These are phyloP conservation scores for Solanum megistacrolobum DNA, from an alignment of 257 asterid genomes.

Conservation along the genomic window DNA sequence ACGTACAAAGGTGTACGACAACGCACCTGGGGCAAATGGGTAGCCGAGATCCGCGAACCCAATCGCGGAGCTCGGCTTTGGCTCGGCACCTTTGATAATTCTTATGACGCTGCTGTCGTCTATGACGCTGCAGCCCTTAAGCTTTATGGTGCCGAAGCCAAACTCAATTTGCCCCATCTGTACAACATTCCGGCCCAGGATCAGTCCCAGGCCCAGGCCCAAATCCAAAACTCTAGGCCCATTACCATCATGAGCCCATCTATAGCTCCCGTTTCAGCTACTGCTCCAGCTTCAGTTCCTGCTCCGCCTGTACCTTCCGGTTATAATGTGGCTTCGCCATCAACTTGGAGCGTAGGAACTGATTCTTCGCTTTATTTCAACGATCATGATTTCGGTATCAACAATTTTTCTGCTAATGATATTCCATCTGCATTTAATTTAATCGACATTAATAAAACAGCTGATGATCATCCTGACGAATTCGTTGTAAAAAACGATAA, in stretches of 20 bases:
- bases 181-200: background rate
- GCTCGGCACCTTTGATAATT: conserved; percentile 77
- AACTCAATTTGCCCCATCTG: conserved; percentile 56
- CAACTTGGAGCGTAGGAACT: background rate
- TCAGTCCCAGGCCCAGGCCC: background rate
- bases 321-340: background rate
- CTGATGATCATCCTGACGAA: background rate
- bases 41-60: conserved; percentile 84
- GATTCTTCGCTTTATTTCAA: background rate
- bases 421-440: background rate
- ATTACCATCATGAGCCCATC: background rate
- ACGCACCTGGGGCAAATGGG: conserved; percentile 95
- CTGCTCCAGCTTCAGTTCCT: background rate
- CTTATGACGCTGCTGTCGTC: conserved; percentile 66
- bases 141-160: conserved; percentile 53
- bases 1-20: conserved; percentile 75
- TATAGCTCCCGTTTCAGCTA: background rate
- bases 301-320: background rate
- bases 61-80: conserved; percentile 67
- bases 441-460: background rate
- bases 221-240: background rate
- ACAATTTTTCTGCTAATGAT: background rate
- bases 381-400: background rate
- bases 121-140: conserved; percentile 66
- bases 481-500: background rate